Conservation (phyloP, 331 rosid species). For the Telfairia occidentalis region DNA sequence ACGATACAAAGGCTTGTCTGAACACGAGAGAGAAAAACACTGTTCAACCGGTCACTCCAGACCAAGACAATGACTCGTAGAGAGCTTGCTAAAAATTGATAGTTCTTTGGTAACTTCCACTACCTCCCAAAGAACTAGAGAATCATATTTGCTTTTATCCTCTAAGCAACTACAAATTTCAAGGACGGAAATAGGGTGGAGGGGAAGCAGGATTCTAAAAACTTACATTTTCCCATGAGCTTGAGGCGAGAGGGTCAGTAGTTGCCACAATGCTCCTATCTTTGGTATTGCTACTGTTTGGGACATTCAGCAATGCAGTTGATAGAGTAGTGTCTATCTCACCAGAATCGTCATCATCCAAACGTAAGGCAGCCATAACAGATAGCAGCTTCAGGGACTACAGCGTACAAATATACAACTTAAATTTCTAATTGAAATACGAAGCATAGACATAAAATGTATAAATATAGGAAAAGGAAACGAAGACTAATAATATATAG, state of each 20-base stretch:
- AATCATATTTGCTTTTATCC: not conserved
- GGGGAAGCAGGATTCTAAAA: constrained; percentile 14
- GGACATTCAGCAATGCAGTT: constrained; percentile 50
- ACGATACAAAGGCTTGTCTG: not conserved
- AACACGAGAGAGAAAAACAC: not conserved
- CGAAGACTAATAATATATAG: not conserved
- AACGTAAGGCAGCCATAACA: constrained; percentile 79
- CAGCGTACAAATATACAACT: constrained; percentile 1
- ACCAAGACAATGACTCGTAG: not conserved
- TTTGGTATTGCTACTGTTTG: constrained; percentile 28
- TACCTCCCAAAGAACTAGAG: not conserved
- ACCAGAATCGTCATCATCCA: constrained; percentile 55
- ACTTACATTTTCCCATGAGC: constrained; percentile 77
- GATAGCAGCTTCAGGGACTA: constrained; percentile 92
- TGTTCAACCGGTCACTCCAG: not conserved
- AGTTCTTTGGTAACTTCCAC: not conserved
- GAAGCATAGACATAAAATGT: not conserved
- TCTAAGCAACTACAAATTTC: not conserved
- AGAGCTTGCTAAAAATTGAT: not conserved
- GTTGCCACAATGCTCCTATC: constrained; percentile 40
- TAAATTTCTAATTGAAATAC: not conserved
- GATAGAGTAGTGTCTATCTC: constrained; percentile 53
- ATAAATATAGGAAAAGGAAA: not conserved
- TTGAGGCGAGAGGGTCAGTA: constrained; percentile 80
- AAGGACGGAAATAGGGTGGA: not conserved